A percentile compares a stretch with the other conserved stretches of the same genome.
Evolutionary conservation across 208 protist species (phyloP).

Genomic region (Phytomonas sp.): DNA sequence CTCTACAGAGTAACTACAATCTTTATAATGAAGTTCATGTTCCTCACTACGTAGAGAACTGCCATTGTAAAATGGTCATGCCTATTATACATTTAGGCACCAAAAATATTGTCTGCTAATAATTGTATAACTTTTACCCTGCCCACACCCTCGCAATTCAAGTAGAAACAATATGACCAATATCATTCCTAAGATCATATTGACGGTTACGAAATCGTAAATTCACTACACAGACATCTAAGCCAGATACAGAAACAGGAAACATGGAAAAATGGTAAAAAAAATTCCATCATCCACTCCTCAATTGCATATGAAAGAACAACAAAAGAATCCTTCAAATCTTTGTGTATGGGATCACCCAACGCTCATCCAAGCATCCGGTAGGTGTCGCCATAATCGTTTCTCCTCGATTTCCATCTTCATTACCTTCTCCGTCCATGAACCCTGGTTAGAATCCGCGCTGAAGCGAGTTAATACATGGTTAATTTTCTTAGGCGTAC

Average conservation of each 20-base stretch:
- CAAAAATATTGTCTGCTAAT: neutral
- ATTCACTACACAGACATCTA: neutral
- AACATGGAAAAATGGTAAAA: slow-evolving; percentile 6
- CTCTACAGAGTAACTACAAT: neutral
- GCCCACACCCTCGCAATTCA: neutral
- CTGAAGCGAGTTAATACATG: neutral
- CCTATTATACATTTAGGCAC: neutral
- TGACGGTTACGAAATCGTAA: neutral
- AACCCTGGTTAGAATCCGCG: neutral
- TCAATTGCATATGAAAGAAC: no score
- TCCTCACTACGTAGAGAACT: neutral
- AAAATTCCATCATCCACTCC: no score
- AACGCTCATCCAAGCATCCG: neutral
- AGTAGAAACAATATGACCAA: neutral
- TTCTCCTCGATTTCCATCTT: neutral
- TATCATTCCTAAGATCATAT: neutral
- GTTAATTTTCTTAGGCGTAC: neutral
- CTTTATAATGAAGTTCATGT: neutral
- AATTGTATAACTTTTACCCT: neutral
- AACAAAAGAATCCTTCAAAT: neutral
- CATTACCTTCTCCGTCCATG: neutral
- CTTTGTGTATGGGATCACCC: neutral
- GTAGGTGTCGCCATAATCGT: neutral
- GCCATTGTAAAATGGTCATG: neutral
- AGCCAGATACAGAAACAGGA: slow-evolving; percentile 4